Conservation (phyloP, 2,329 filamentous ascomycete species). For the Lachnellula subtilissima region DNA sequence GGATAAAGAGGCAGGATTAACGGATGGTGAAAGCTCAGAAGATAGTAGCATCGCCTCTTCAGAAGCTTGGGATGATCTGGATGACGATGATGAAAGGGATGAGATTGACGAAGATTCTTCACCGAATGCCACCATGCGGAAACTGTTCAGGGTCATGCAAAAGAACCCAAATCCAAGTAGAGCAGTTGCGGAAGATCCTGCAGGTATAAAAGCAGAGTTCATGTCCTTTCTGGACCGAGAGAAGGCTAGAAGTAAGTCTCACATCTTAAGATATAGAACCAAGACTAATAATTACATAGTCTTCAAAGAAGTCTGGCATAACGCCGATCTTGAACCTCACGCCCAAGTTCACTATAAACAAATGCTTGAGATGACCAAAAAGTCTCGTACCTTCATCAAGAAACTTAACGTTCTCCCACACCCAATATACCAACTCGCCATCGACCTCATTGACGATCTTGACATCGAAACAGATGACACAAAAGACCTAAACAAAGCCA, state of each 20-base stretch:
- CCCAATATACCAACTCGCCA: slow-evolving; percentile 11
- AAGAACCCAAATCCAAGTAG: background rate
- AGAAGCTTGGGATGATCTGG: background rate
- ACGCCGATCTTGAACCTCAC: slow-evolving; percentile 39
- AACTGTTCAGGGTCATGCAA: background rate
- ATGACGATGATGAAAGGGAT: slow-evolving; percentile 4
- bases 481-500: slow-evolving; percentile 36
- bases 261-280: background rate
- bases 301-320: slow-evolving; percentile 42
- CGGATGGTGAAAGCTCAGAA: background rate
- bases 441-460: slow-evolving; percentile 35
- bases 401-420: slow-evolving; percentile 15
- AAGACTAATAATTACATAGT: slow-evolving; percentile 1
- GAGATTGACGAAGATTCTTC: background rate
- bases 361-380: slow-evolving; percentile 33
- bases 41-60: background rate
- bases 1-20: background rate
- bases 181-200: background rate
- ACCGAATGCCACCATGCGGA: background rate
- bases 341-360: slow-evolving; percentile 36
- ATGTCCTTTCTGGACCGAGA: slow-evolving; percentile 32
- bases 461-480: slow-evolving; percentile 1
- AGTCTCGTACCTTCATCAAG: slow-evolving; percentile 25
- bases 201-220: slow-evolving; percentile 24
- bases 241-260: slow-evolving; percentile 28